A percentile compares a stretch with the other conserved stretches of the same genome.
Conservation (phyloP, 1,284 basidiomycete genomes). For the Bjerkandera adusta region DNA sequence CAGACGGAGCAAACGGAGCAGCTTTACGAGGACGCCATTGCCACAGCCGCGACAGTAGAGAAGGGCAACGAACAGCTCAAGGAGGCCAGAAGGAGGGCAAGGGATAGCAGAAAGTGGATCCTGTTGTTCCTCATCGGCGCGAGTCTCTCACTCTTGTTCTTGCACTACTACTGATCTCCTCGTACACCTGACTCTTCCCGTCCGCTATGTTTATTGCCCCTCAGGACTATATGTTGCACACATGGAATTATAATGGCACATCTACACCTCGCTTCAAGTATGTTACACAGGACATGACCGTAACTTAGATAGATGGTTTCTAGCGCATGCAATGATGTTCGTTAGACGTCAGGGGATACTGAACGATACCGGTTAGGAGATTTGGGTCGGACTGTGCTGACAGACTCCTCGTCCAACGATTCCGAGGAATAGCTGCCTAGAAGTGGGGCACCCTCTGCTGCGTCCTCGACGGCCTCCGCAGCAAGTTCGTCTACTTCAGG, state of each 20-base stretch:
- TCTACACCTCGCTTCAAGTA: not conserved
- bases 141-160: conserved; percentile 81
- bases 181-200: not conserved
- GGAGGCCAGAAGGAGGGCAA: conserved; percentile 78
- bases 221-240: conserved; percentile 6
- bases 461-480: conserved; percentile 61
- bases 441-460: conserved; percentile 62
- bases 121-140: conserved; percentile 86
- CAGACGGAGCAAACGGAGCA: conserved; percentile 91
- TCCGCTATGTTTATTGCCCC: conserved; percentile 3
- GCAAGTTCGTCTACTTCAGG: conserved; percentile 54
- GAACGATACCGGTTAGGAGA: conserved; percentile 10
- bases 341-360: conserved; percentile 8
- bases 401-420: conserved; percentile 12
- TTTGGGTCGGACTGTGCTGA: conserved; percentile 13
- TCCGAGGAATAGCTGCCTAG: conserved; percentile 36
- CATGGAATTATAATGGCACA: not conserved
- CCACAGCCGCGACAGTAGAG: conserved; percentile 79
- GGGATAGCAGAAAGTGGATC: conserved; percentile 82
- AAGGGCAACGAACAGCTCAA: conserved; percentile 85
- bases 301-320: conserved; percentile 7
- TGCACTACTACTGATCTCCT: conserved; percentile 70
- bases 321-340: not conserved
- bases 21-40: conserved; percentile 86
- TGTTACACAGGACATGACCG: not conserved